These are phyloP conservation scores for Sugiyamaella valdiviana DNA, from an alignment of 805 yeast species.

Conservation along the genomic window DNA sequence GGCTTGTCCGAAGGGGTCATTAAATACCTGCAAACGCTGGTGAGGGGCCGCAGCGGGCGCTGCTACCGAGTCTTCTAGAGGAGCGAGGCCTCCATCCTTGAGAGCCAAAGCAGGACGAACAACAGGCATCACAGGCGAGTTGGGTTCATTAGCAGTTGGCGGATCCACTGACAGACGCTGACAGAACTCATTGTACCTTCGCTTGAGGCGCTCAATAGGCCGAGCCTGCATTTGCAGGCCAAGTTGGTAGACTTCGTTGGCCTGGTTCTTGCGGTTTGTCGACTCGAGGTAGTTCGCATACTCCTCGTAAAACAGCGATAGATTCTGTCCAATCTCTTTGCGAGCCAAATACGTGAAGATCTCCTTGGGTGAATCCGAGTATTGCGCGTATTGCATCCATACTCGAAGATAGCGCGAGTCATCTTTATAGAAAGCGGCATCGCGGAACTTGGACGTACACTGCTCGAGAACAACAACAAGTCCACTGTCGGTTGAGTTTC, in stretches of 20 bases:
- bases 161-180: conserved; percentile 33
- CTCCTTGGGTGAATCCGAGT: conserved; percentile 63
- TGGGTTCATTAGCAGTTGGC: conserved; percentile 27
- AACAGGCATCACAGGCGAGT: conserved; percentile 33
- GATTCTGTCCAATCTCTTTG: conserved; percentile 59
- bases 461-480: conserved; percentile 59
- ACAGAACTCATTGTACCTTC: conserved; percentile 41
- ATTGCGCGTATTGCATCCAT: conserved; percentile 74
- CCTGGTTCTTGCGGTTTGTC: conserved; percentile 43
- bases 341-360: conserved; percentile 64
- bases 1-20: conserved; percentile 30
- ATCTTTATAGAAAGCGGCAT: conserved; percentile 61
- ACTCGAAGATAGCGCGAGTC: conserved; percentile 74
- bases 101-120: conserved; percentile 34
- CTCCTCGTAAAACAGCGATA: conserved; percentile 72
- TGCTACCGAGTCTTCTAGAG: conserved; percentile 4
- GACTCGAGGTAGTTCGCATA: conserved; percentile 61
- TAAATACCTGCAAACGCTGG: conserved; percentile 36
- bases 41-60: background rate
- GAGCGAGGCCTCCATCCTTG: conserved; percentile 32
- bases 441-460: conserved; percentile 64
- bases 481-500: conserved; percentile 56
- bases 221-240: conserved; percentile 61
- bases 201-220: conserved; percentile 47
- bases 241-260: conserved; percentile 49